These are phyloP conservation scores for Heritiera littoralis DNA, from an alignment of 345 rosid species.

Conservation along the genomic window DNA sequence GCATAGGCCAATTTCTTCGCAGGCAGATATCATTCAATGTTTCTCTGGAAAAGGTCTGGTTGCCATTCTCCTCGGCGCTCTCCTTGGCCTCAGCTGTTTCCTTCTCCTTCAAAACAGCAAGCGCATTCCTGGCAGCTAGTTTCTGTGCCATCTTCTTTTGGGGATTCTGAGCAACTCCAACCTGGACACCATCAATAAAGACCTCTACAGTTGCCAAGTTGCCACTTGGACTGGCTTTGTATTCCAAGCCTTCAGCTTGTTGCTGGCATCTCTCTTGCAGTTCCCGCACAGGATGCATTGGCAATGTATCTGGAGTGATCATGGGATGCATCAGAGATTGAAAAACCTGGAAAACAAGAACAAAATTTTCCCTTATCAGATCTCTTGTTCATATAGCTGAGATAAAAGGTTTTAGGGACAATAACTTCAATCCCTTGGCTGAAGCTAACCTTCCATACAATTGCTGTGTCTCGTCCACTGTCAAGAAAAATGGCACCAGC, in stretches of 20 bases:
- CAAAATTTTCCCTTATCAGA: conserved; percentile 1
- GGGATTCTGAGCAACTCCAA: conserved; percentile 91
- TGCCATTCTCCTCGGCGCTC: conserved; percentile 48
- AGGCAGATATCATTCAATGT: conserved; percentile 90
- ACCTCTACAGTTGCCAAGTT: conserved; percentile 96
- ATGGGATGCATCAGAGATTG: conserved; percentile 93
- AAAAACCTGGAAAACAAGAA: conserved; percentile 56
- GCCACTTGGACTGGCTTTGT: conserved; percentile 80
- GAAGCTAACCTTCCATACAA: conserved; percentile 87
- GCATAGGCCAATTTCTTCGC: conserved; percentile 98
- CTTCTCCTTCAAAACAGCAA: conserved; percentile 77
- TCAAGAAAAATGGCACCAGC: conserved; percentile 99
- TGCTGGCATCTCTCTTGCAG: conserved; percentile 99
- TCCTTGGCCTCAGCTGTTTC: conserved; percentile 63
- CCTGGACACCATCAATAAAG: conserved; percentile 82
- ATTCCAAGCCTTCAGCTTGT: conserved; percentile 96
- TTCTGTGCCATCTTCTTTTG: conserved; percentile 99
- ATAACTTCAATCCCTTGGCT: conserved; percentile 1
- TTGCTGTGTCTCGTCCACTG: conserved; percentile 67
- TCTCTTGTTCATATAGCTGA: conserved; percentile 3
- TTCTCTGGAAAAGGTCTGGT: conserved; percentile 85
- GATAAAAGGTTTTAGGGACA: not conserved
- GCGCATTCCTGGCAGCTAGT: conserved; percentile 96
- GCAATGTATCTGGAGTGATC: conserved; percentile 98
- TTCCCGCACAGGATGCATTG: conserved; percentile 99